These are phyloP conservation scores for Vaccinium corymbosum DNA, from an alignment of 148 eudicot genomes.

Conservation along the genomic window DNA sequence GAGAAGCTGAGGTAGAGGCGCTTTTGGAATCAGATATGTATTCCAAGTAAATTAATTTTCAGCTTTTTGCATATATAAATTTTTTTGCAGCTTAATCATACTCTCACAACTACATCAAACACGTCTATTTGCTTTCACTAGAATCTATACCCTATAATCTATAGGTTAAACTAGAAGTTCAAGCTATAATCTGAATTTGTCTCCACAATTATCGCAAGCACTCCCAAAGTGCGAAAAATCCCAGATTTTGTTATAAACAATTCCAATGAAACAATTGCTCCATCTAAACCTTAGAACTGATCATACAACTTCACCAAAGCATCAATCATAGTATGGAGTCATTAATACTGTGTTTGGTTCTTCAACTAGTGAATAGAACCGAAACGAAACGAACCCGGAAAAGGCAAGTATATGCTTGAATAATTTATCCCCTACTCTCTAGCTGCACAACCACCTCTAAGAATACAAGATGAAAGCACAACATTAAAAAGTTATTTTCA, in stretches of 20 bases:
- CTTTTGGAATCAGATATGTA: background rate
- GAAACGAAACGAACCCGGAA: background rate
- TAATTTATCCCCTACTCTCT: background rate
- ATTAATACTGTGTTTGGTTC: background rate
- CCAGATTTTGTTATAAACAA: background rate
- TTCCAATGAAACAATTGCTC: background rate
- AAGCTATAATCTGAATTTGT: background rate
- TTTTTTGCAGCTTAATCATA: background rate
- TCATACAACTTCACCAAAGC: slow-evolving; percentile 3
- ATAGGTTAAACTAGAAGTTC: background rate
- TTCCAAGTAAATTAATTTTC: background rate
- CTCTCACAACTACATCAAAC: background rate
- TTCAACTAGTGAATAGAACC: background rate
- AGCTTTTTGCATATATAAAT: background rate
- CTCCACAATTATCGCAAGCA: background rate
- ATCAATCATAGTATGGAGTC: background rate
- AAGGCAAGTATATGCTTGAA: background rate
- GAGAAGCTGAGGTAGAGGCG: background rate
- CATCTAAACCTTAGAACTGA: background rate
- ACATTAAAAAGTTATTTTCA: background rate
- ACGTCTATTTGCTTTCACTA: background rate
- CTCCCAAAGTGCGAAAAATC: background rate
- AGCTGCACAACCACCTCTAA: background rate
- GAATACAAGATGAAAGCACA: background rate
- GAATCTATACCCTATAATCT: background rate